Evolutionary conservation across 768 basidiomycete genomes (phyloP), one percentile per base, ranked within the genome.

Genomic region (Tricholoma saponaceum): DNA sequence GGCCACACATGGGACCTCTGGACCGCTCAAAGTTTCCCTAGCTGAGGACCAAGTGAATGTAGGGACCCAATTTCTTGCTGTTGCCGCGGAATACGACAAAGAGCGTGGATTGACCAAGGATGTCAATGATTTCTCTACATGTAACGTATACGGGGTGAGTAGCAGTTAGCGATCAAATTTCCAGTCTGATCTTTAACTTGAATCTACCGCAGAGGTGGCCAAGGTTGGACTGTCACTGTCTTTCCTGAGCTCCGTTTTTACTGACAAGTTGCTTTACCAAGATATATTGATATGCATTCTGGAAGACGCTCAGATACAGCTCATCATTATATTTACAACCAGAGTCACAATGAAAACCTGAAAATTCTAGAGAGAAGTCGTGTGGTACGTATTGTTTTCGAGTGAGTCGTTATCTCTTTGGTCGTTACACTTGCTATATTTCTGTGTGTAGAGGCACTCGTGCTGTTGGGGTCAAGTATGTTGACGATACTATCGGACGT

Each of bases 271-370:
- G 13, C 22, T 2, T 49, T 41, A 5, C 13, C 16, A 46, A 89
- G 86, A 63, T 89, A 83, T 64, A 72, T 88, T 16, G 73, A 82
- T 57, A 67, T 63, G 2, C 66, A 69, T n/a, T 83, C 77, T 1
- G 86, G 86, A 23, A 73, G 61, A 44, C 80, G 86, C 18, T 85
- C 85, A 0, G 85, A 87, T 63, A 64, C 78, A 0, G 74, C 86
- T 2, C 79, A 83, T 58, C 62, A 74, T 60, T 83, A 77, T 51
- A 68, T 84, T 47, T 84, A 84, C 61, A 79, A 76, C 46, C 76
- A 80, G 55, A 61, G 69, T 5, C 65, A 69, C 47, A 76, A 78
- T 59, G 75, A 78, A 59, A 83, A 83, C 57, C 61, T 84, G 16
- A 65, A 65, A 4, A 70, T 84, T 5, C 58, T 74, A 28, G 66